A percentile compares a stretch with the other conserved stretches of the same genome.
Evolutionary conservation across 108 stramenopile genomes (phyloP).

Genomic region (Asterionellopsis glacialis): DNA sequence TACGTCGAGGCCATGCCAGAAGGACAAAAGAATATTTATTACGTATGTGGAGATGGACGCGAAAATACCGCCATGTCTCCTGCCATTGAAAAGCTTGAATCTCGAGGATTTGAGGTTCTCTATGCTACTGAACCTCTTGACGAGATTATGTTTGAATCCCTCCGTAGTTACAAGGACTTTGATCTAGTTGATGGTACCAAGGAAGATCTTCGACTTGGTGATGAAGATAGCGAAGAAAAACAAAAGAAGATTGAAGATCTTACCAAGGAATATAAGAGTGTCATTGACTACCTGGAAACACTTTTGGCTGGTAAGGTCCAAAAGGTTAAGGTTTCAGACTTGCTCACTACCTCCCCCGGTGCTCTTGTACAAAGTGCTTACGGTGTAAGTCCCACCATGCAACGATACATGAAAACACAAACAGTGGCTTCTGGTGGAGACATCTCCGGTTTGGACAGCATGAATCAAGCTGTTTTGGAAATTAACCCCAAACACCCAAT

Average conservation of each 20-base stretch:
- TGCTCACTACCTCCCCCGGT: slow-evolving; percentile 87
- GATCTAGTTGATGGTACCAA: slow-evolving; percentile 90
- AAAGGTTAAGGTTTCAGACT: slow-evolving; percentile 84
- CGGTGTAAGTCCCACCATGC: slow-evolving; percentile 97
- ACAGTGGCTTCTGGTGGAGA: slow-evolving; percentile 86
- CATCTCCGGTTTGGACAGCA: slow-evolving; percentile 27
- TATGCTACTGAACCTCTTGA: slow-evolving; percentile 94
- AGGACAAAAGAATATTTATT: slow-evolving; percentile 91
- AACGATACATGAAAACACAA: slow-evolving; percentile 95
- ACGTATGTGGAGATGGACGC: slow-evolving; percentile 92
- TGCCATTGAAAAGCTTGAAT: slow-evolving; percentile 85
- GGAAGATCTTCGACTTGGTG: slow-evolving; percentile 82
- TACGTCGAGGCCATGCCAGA: slow-evolving; percentile 91
- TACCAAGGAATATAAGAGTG: slow-evolving; percentile 49
- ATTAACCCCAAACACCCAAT: slow-evolving; percentile 95
- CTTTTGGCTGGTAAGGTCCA: slow-evolving; percentile 76
- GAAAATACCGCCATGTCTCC: slow-evolving; percentile 79
- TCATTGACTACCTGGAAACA: slow-evolving; percentile 82
- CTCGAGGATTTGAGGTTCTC: slow-evolving; percentile 89
- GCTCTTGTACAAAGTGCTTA: slow-evolving; percentile 94
- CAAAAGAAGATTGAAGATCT: slow-evolving; percentile 87
- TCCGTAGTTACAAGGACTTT: slow-evolving; percentile 77
- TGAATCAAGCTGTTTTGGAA: slow-evolving; percentile 91
- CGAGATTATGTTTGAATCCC: slow-evolving; percentile 92
- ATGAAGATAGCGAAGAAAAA: slow-evolving; percentile 77